A percentile compares a stretch with the other conserved stretches of the same genome.
phyloP scores from a whole-genome alignment of 1,139 yeast species.

The Meyerozyma guilliermondii region DNA sequence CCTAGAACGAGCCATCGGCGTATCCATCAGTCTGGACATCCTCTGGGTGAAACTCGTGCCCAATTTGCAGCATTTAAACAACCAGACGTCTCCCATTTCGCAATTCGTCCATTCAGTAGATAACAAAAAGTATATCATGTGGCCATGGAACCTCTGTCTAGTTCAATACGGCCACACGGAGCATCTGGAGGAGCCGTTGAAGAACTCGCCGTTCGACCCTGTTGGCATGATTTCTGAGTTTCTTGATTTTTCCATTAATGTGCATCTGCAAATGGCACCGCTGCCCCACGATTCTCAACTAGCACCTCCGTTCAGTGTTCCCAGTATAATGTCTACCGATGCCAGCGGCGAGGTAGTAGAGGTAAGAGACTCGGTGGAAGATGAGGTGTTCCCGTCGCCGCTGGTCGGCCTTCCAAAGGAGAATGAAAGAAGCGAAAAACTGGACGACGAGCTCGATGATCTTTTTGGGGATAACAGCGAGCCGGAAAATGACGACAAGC shows the following conservation, averaged over 20 bases:
- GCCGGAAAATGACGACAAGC: slow-evolving; percentile 11
- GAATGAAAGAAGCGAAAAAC: not conserved
- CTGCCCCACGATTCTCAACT: slow-evolving; percentile 5
- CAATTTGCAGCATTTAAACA: slow-evolving; percentile 61
- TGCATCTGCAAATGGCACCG: slow-evolving; percentile 7
- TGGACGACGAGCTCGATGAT: slow-evolving; percentile 33
- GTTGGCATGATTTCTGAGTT: slow-evolving; percentile 30
- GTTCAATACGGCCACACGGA: slow-evolving; percentile 40
- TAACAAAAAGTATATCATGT: slow-evolving; percentile 54
- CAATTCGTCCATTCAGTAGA: slow-evolving; percentile 47
- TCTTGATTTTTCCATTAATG: slow-evolving; percentile 27
- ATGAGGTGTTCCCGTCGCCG: not conserved
- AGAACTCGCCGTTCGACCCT: slow-evolving; percentile 20
- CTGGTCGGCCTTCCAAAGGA: not conserved
- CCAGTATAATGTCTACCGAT: slow-evolving; percentile 25
- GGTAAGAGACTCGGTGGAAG: slow-evolving; percentile 5
- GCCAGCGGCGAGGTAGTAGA: slow-evolving; percentile 3
- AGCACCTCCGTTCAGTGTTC: slow-evolving; percentile 18
- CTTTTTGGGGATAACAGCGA: slow-evolving; percentile 40
- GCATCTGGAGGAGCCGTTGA: not conserved
- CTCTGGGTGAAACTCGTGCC: slow-evolving; percentile 68
- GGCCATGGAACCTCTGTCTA: slow-evolving; percentile 69
- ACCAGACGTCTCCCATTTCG: slow-evolving; percentile 60
- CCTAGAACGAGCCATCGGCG: slow-evolving; percentile 51
- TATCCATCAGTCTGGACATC: slow-evolving; percentile 16